phyloP scores from a whole-genome alignment of 306 rosid genomes.

The Pterocarpus macrocarpus region DNA sequence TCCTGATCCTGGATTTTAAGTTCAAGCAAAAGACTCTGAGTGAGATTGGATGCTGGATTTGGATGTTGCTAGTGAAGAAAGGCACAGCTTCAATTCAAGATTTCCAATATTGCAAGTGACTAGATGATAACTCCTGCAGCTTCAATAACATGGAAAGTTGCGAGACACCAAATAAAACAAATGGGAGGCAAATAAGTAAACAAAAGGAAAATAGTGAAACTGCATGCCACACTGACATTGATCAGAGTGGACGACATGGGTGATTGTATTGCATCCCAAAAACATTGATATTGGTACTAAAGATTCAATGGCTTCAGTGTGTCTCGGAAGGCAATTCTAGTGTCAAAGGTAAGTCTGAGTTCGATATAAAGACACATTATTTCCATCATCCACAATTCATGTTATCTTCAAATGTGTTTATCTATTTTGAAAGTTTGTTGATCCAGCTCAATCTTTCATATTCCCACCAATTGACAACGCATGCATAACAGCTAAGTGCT shows the following conservation, averaged over 20 bases:
- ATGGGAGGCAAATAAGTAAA: not conserved
- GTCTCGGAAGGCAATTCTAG: not conserved
- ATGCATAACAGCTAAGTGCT: no score
- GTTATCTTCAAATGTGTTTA: not conserved
- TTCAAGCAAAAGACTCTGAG: no score
- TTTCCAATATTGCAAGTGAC: not conserved
- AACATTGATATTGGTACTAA: not conserved
- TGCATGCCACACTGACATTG: constrained; percentile 11
- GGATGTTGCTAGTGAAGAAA: no score
- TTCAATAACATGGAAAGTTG: not conserved
- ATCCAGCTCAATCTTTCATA: not conserved
- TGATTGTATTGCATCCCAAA: not conserved
- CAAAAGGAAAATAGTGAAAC: no score
- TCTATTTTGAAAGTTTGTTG: not conserved
- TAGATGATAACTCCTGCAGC: not conserved
- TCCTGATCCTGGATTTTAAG: no score
- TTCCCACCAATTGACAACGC: no score
- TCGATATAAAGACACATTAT: not conserved
- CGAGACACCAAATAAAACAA: not conserved
- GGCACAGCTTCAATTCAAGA: constrained; percentile 35
- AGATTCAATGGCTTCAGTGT: not conserved
- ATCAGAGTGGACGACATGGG: constrained; percentile 2
- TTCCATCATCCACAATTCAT: not conserved
- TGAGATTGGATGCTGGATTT: no score
- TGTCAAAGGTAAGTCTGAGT: constrained; percentile 19